Evolutionary conservation across 2,329 filamentous ascomycete genomes (phyloP), one percentile per base, ranked within the genome.

Genomic region (Aureobasidium leucospermi): DNA sequence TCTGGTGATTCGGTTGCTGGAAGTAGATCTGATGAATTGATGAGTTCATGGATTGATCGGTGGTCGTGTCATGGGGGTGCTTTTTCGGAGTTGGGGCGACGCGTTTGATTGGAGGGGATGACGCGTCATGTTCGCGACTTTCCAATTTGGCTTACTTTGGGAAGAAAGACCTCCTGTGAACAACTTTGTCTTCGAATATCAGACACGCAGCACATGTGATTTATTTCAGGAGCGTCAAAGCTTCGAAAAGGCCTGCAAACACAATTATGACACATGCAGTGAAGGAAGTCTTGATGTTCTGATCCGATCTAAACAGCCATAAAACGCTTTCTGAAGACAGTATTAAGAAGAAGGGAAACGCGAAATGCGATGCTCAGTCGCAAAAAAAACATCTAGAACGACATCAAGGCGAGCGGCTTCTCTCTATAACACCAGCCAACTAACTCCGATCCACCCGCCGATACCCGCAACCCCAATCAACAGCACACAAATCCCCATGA

Each of bases 391-490:
- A 23, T 23, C 23, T 3, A 4, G 3, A 23, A 23, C 23, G 23
- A 23, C 23, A 23, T 23, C 23, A 23, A 23, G 3, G 23, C 2
- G 10, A 2, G 15, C 16, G 8, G 9, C 41, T 23, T 19, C 47
- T 52, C 36, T 32, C 66, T 61, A 74, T 61, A 70, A 64, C 15
- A 73, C 65, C 45, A 74, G 60, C 71, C 71, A 75, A 58, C 72
- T 74, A 9, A 72, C 61, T 1, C 69, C 69, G 34, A 74, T 53
- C 73, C 73, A 75, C 2, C 66, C 72, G 4, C 53, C 64, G 10
- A 74, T 62, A 2, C 63, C 63, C 16, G 65, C 68, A 62, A 72
- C 62, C 0, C 72, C 73, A 3, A 73, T 34, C 56, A 74, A 32
- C 38, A 74, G 60, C 16, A 70, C 64, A n/a, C 68, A 67, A 23